phyloP scores from a whole-genome alignment of 768 basidiomycete species.

The Lentinula detonsa region DNA sequence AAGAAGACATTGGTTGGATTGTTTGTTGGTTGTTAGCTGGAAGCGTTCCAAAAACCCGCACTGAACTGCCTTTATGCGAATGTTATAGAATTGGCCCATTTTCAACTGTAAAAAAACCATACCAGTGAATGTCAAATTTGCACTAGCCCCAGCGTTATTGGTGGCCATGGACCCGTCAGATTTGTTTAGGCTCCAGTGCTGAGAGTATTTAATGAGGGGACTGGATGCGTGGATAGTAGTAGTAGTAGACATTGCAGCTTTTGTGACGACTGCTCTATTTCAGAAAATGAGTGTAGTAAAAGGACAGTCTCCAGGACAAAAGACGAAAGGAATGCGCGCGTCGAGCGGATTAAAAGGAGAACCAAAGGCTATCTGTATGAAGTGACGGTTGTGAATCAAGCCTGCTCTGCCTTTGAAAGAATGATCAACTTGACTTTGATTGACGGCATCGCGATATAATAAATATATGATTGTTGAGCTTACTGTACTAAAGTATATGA shows the following conservation, averaged over 20 bases:
- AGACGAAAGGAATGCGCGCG: neutral
- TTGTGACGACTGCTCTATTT: too few relatives aligned
- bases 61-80: neutral
- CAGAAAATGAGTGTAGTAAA: neutral
- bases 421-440: neutral
- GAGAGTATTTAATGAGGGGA: neutral
- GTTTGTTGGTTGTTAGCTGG: neutral
- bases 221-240: neutral
- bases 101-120: neutral
- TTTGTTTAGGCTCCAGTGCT: neutral
- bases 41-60: neutral
- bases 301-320: conserved; percentile 1
- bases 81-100: neutral
- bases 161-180: neutral
- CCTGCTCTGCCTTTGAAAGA: neutral
- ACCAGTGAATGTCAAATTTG: neutral
- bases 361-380: neutral
- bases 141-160: neutral
- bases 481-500: too few relatives aligned
- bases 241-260: neutral
- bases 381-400: neutral
- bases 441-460: neutral
- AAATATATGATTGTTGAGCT: neutral
- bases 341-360: neutral
- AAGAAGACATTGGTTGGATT: neutral